Base-by-base conservation (phyloP, 2,329 filamentous ascomycete genomes). In the Arthroderma sp. region DNA sequence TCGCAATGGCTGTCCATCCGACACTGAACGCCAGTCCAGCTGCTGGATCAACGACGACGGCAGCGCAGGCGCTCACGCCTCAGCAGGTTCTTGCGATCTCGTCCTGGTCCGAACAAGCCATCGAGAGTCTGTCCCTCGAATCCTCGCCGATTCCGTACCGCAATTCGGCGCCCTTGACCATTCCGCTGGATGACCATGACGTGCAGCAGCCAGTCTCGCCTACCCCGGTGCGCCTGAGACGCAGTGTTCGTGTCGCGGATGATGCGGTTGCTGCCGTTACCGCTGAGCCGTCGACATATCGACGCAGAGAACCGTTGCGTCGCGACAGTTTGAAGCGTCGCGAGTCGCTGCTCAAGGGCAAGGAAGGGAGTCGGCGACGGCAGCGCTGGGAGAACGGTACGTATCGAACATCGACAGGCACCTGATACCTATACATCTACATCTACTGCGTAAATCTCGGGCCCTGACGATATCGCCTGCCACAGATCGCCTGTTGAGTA, bases 311-410 rank as follows among this genome's bases (percentile, higher is more conserved):
- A 60, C 37, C 65, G 61, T 39, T 62, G 63, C 55, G 60, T 61
- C 15, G 67, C 63, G 64, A 72, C 61, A 84, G 81, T 64, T 65
- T 81, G 65, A 83, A 82, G 66, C 73, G 81, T 55, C 83, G 91
- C 17, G 89, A 95, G 63, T 81, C 84, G 1, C 68, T 95, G 55
- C 77, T 93, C 33, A 94, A 90, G 74, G 91, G 91, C 58, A 95
- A 94, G 64, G 90, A 96, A 71, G 91, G 91, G 35, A 91, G 83
- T 65, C 81, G 91, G 37, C 84, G 91, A 66, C 80, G 91, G 54
- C 85, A 91, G 65, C 81, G 91, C 57, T 97, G 91, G 90, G 93
- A 98, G 76, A 98, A 97, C 71, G 88, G 89, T 94, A 55, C 54
- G 4, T 33, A 37, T 28, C 7, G 25, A n/a, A n/a, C n/a, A n/a